Percentiles rank a stretch among this genome's conserved stretches.
phyloP scores from a whole-genome alignment of 371 early-diverging fungal species.

The Mitosporidium daphniae region DNA sequence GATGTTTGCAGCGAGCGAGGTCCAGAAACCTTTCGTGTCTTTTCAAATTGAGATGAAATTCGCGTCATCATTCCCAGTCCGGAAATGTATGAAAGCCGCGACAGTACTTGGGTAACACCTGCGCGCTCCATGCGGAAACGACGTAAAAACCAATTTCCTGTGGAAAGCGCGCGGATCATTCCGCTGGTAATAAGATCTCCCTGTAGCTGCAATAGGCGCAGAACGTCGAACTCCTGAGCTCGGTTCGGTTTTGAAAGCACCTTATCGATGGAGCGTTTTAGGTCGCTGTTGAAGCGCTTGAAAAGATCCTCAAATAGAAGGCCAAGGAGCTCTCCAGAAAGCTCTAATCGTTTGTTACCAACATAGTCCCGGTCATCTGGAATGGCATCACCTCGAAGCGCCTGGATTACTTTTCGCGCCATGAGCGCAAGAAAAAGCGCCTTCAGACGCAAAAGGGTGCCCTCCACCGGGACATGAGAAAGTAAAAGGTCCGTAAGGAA shows the following conservation, averaged over 20 bases:
- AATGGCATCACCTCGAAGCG: slow-evolving; percentile 29
- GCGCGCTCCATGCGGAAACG: slow-evolving; percentile 99
- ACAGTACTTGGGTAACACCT: slow-evolving; percentile 90
- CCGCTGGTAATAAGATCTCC: slow-evolving; percentile 70
- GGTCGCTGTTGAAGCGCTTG: slow-evolving; percentile 67
- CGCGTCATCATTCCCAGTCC: slow-evolving; percentile 98
- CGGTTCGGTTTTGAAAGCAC: slow-evolving; percentile 60
- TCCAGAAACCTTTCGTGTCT: slow-evolving; percentile 94
- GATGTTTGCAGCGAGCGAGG: slow-evolving; percentile 91
- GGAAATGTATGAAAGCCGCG: slow-evolving; percentile 72
- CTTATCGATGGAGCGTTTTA: slow-evolving; percentile 32
- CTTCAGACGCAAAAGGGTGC: slow-evolving; percentile 22
- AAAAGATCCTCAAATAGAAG: slow-evolving; percentile 97
- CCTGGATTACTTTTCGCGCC: slow-evolving; percentile 72
- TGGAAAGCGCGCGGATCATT: slow-evolving; percentile 73
- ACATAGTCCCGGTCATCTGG: slow-evolving; percentile 97
- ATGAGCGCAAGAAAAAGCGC: slow-evolving; percentile 78
- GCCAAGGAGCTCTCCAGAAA: slow-evolving; percentile 84
- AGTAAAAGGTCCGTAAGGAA: slow-evolving; percentile 59
- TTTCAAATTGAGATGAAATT: slow-evolving; percentile 94
- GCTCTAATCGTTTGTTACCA: slow-evolving; percentile 97
- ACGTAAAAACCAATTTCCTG: slow-evolving; percentile 96
- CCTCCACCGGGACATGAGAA: slow-evolving; percentile 69
- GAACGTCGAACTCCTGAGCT: slow-evolving; percentile 72
- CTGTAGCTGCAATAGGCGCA: slow-evolving; percentile 34